These are phyloP conservation scores for Emergomyces orientalis DNA, from an alignment of 2,329 filamentous ascomycete genomes.

Conservation along the genomic window DNA sequence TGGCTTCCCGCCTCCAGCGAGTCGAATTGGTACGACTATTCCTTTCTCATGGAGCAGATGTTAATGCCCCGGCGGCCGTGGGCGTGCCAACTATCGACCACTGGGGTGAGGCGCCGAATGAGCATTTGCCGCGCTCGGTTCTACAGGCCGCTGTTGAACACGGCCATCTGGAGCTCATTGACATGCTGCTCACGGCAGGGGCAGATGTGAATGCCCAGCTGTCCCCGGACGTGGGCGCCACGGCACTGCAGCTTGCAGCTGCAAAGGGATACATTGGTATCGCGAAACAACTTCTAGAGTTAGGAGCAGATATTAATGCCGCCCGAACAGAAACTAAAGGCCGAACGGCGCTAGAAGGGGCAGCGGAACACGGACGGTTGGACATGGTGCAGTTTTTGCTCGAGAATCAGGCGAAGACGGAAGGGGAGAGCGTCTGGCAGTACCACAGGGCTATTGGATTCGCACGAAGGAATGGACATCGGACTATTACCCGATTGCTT, in stretches of 20 bases:
- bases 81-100: neutral
- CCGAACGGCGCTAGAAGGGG: constrained; percentile 22
- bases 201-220: constrained; percentile 13
- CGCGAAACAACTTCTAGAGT: constrained; percentile 16
- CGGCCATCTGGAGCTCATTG: constrained; percentile 5
- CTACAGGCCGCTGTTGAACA: constrained; percentile 3
- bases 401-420: constrained; percentile 16
- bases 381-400: constrained; percentile 25
- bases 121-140: neutral
- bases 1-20: neutral
- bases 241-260: constrained; percentile 23
- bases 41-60: constrained; percentile 15
- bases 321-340: constrained; percentile 15
- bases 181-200: constrained; percentile 1
- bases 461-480: constrained; percentile 14
- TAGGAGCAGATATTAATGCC: constrained; percentile 20
- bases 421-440: constrained; percentile 10
- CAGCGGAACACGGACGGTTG: constrained; percentile 23
- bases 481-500: constrained; percentile 15
- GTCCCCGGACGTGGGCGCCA: constrained; percentile 16
- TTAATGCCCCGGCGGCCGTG: constrained; percentile 12
- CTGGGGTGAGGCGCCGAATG: neutral
- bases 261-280: constrained; percentile 21
- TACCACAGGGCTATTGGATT: constrained; percentile 16
- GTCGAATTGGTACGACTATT: constrained; percentile 14